Conservation (phyloP, 768 basidiomycete genomes). For the Leccinum broughii region DNA sequence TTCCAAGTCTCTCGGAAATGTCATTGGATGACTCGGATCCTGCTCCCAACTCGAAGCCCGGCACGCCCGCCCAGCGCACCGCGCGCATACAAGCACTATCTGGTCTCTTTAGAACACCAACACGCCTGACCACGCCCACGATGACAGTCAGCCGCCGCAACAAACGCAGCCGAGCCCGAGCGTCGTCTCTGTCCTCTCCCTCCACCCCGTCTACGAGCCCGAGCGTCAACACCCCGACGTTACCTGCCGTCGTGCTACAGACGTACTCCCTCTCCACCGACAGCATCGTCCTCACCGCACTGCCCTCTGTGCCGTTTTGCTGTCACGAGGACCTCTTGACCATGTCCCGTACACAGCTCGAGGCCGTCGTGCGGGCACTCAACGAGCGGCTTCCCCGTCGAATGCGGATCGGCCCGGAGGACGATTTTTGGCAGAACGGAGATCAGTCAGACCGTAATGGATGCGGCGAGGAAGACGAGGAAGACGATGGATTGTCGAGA, state of each 20-base stretch:
- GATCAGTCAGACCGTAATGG: not conserved
- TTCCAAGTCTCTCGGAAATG: slow-evolving; percentile 11
- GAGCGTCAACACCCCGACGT: not conserved
- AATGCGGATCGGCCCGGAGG: slow-evolving; percentile 47
- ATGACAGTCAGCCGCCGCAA: slow-evolving; percentile 15
- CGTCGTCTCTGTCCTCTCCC: slow-evolving; percentile 6
- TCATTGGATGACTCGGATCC: not conserved
- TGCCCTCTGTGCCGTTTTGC: slow-evolving; percentile 62
- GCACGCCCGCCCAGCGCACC: slow-evolving; percentile 12
- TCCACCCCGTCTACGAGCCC: slow-evolving; percentile 13
- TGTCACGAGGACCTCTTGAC: slow-evolving; percentile 72
- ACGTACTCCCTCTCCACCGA: slow-evolving; percentile 50
- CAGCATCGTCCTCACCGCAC: slow-evolving; percentile 62
- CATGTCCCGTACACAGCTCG: slow-evolving; percentile 57
- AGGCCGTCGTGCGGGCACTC: slow-evolving; percentile 51
- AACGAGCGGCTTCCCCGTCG: slow-evolving; percentile 57
- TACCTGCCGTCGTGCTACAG: slow-evolving; percentile 56
- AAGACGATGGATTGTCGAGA: slow-evolving; percentile 19
- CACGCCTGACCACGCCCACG: slow-evolving; percentile 26
- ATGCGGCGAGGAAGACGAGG: slow-evolving; percentile 1
- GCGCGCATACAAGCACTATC: slow-evolving; percentile 19
- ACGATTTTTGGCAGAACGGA: slow-evolving; percentile 24
- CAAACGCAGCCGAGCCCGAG: slow-evolving; percentile 21
- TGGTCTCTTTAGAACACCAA: slow-evolving; percentile 26
- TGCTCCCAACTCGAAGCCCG: not conserved